A percentile compares a stretch with the other conserved stretches of the same genome.
Conservation (phyloP, 1,284 basidiomycete genomes). For the Agaricales sp. region DNA sequence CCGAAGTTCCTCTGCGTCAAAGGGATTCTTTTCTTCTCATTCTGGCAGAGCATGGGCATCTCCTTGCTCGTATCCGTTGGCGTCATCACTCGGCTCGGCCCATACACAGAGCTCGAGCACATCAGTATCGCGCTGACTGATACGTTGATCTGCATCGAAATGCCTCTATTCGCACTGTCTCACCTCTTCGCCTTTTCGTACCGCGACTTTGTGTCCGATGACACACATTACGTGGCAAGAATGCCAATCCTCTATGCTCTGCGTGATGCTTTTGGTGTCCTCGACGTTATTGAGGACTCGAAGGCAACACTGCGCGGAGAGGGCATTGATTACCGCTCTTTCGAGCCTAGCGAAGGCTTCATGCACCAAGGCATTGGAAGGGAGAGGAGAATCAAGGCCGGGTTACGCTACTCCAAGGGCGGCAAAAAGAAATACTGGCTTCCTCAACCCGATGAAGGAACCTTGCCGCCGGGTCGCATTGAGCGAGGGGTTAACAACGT, state of each 20-base stretch:
- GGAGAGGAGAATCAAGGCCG: slow-evolving; percentile 78
- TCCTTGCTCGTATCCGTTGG: slow-evolving; percentile 83
- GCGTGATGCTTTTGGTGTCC: slow-evolving; percentile 77
- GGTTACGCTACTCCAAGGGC: slow-evolving; percentile 83
- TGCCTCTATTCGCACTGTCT: slow-evolving; percentile 94
- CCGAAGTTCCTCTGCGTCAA: slow-evolving; percentile 98
- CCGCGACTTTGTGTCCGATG: slow-evolving; percentile 72
- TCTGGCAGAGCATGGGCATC: slow-evolving; percentile 90
- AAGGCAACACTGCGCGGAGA: slow-evolving; percentile 79
- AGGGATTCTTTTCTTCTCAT: slow-evolving; percentile 95
- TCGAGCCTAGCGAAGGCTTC: slow-evolving; percentile 90
- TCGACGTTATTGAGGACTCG: slow-evolving; percentile 84
- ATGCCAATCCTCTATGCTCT: slow-evolving; percentile 84
- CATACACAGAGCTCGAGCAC: slow-evolving; percentile 84
- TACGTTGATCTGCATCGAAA: slow-evolving; percentile 89
- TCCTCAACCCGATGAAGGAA: slow-evolving; percentile 49
- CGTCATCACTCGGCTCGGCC: slow-evolving; percentile 69
- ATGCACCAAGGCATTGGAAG: slow-evolving; percentile 83
- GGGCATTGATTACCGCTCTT: slow-evolving; percentile 91
- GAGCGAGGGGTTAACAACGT: slow-evolving; percentile 32
- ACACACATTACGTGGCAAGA: slow-evolving; percentile 66
- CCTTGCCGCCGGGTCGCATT: slow-evolving; percentile 25
- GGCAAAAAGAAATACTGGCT: slow-evolving; percentile 89
- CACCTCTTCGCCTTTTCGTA: slow-evolving; percentile 86
- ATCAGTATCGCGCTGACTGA: slow-evolving; percentile 88